phyloP scores from a whole-genome alignment of 768 basidiomycete species.

The Phanerochaete sordida region DNA sequence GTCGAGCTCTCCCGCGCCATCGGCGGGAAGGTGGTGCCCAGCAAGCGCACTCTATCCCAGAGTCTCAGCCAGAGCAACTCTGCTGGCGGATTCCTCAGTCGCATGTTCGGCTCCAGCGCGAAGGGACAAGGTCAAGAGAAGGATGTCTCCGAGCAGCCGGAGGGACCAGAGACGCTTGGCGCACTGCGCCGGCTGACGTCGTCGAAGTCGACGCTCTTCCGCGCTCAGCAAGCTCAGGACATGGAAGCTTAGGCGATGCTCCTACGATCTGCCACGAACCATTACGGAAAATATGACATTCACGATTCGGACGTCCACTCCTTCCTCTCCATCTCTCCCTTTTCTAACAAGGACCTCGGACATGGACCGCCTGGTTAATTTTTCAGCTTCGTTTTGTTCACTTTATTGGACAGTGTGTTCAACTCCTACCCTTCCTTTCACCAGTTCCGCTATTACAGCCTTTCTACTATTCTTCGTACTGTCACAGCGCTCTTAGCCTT shows the following conservation, averaged over 20 bases:
- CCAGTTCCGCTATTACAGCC: background rate
- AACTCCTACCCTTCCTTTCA: slow-evolving; percentile 1
- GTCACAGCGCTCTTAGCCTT: slow-evolving; percentile 2
- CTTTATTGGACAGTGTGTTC: background rate
- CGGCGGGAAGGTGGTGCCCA: slow-evolving; percentile 1
- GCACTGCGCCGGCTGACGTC: slow-evolving; percentile 41
- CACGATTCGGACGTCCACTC: background rate
- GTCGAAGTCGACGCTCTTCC: slow-evolving; percentile 43
- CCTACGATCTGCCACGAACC: background rate
- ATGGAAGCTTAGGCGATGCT: background rate
- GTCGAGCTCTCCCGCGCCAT: slow-evolving; percentile 14
- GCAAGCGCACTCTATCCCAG: slow-evolving; percentile 15
- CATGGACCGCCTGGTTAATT: slow-evolving; percentile 5
- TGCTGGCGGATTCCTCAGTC: slow-evolving; percentile 57
- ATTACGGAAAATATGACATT: background rate
- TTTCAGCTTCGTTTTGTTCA: slow-evolving; percentile 3
- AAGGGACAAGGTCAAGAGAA: slow-evolving; percentile 27
- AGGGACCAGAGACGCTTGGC: slow-evolving; percentile 25
- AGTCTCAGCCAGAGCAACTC: slow-evolving; percentile 5
- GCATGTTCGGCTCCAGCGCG: slow-evolving; percentile 71
- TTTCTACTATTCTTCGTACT: slow-evolving; percentile 1
- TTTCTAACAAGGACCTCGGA: slow-evolving; percentile 5
- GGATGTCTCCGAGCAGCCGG: slow-evolving; percentile 21
- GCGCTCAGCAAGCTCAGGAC: slow-evolving; percentile 17
- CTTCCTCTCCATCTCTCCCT: slow-evolving; percentile 1